Conservation (phyloP, 208 protist genomes). For the Acanthamoeba sp. region DNA sequence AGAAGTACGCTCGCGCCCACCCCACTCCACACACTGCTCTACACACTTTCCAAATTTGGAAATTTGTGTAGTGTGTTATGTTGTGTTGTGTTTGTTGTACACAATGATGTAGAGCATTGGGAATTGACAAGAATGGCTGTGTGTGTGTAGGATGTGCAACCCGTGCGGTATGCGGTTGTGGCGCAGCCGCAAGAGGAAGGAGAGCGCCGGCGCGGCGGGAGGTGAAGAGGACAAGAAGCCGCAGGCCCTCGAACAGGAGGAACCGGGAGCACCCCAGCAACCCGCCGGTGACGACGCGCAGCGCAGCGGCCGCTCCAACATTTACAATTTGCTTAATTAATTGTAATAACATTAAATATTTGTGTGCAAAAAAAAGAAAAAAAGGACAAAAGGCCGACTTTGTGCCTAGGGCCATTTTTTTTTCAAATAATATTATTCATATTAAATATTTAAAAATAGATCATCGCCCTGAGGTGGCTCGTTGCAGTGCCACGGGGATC, state of each 20-base stretch:
- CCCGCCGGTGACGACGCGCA: background rate
- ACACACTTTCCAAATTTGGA: too few relatives aligned
- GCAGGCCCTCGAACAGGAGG: background rate
- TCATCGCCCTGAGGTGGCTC: background rate
- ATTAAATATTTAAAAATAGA: background rate
- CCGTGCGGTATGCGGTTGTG: conserved; percentile 45
- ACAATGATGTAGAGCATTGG: too few relatives aligned
- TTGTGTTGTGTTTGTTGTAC: background rate
- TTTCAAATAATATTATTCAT: too few relatives aligned
- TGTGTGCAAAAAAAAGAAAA: background rate
- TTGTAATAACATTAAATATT: background rate
- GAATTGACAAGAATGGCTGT: background rate
- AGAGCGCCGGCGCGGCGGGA: background rate
- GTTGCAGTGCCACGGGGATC: background rate
- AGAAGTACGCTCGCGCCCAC: background rate
- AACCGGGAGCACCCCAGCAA: background rate
- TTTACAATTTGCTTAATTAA: conserved; percentile 38
- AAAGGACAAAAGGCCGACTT: too few relatives aligned
- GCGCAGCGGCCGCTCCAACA: conserved; percentile 15
- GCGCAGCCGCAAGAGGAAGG: conserved; percentile 36
- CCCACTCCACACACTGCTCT: too few relatives aligned
- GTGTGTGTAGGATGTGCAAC: background rate
- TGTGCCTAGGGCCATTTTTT: too few relatives aligned
- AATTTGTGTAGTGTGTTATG: background rate
- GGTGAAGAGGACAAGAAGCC: background rate